Evolutionary conservation across 2,329 filamentous ascomycete genomes (phyloP).

Genomic region (Cercospora sp.): DNA sequence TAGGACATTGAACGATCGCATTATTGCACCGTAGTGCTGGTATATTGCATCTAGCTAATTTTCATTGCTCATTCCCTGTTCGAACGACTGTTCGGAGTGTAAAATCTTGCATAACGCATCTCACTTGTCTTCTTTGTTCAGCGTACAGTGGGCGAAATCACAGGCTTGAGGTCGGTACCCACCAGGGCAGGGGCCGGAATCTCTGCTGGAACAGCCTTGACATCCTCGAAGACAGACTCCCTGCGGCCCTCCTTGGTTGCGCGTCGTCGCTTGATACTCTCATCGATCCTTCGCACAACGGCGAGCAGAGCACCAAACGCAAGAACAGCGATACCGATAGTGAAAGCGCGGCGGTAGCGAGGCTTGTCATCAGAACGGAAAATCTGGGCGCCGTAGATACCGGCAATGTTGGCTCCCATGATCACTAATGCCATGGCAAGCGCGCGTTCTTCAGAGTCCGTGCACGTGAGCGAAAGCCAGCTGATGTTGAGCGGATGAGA

Average conservation of each 20-base stretch:
- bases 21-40: neutral
- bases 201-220: slow-evolving; percentile 13
- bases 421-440: slow-evolving; percentile 62
- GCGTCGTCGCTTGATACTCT: slow-evolving; percentile 32
- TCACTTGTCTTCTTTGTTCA: neutral
- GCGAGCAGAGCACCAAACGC: slow-evolving; percentile 47
- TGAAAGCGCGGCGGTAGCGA: slow-evolving; percentile 54
- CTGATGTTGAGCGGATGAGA: slow-evolving; percentile 60
- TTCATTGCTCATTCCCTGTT: neutral
- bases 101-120: neutral
- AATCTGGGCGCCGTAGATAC: slow-evolving; percentile 62
- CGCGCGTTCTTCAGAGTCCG: slow-evolving; percentile 58
- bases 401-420: slow-evolving; percentile 63
- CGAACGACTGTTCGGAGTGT: neutral
- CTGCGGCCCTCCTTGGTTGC: slow-evolving; percentile 6
- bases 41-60: neutral
- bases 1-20: neutral
- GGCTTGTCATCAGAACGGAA: slow-evolving; percentile 57
- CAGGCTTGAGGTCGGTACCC: neutral
- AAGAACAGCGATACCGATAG: slow-evolving; percentile 49
- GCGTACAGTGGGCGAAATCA: neutral
- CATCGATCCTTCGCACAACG: slow-evolving; percentile 48
- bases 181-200: slow-evolving; percentile 15
- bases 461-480: slow-evolving; percentile 59
- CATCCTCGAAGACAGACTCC: slow-evolving; percentile 13